These are phyloP conservation scores for Aspergillus hiratsukae DNA, from an alignment of 2,329 filamentous ascomycete species.

Conservation along the genomic window DNA sequence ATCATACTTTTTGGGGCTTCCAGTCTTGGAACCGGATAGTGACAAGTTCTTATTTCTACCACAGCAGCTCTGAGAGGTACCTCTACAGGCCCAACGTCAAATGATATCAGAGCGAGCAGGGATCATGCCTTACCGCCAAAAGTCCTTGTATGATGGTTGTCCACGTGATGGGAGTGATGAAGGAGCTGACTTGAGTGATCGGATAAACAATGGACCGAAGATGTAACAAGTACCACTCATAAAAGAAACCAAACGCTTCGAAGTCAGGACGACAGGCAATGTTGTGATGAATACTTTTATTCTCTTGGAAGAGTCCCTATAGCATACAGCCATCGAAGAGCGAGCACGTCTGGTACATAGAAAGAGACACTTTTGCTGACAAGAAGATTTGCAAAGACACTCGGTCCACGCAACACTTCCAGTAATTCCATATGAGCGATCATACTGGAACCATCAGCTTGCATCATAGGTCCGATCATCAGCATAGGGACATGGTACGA, in stretches of 20 bases:
- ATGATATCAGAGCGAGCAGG: background rate
- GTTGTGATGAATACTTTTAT: background rate
- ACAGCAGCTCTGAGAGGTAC: too few relatives aligned
- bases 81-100: background rate
- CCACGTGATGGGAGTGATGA: background rate
- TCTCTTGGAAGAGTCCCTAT: background rate
- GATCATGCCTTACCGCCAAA: background rate
- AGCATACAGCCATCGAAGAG: background rate
- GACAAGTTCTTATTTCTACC: background rate
- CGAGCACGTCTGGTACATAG: background rate
- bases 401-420: background rate
- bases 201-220: background rate
- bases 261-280: background rate
- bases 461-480: background rate
- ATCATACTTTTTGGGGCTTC: background rate
- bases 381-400: background rate
- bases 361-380: background rate
- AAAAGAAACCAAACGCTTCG: background rate
- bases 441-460: background rate
- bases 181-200: background rate
- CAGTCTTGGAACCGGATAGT: background rate
- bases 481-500: slow-evolving; percentile 3
- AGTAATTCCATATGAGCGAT: background rate
- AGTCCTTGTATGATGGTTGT: background rate
- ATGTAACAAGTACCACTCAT: background rate